Evolutionary conservation across 2,329 filamentous ascomycete genomes (phyloP), one percentile per base, ranked within the genome.

Genomic region (Neofusicoccum umdonicola): DNA sequence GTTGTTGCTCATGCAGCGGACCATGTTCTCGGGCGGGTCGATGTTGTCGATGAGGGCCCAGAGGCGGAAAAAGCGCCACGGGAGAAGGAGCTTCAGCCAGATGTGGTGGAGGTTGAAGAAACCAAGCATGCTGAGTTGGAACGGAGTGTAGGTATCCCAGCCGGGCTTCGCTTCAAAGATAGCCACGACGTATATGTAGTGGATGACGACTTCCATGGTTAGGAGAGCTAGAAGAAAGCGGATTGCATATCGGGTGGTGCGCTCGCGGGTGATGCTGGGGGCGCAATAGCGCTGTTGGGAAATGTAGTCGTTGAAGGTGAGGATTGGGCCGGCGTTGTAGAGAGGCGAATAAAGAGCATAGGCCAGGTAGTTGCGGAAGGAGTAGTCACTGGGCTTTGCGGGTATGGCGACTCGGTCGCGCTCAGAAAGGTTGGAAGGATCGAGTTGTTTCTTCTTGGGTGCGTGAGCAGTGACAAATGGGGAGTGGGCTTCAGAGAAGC

Each of bases 271-370:
- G 71, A 95, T 88, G 65, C 87, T 93, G 11, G 89, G 84, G 0
- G 91, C 79, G 12, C 84, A 85, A 78, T 94, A 90, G 69, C 91
- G 90, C 66, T 85, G 83, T 76, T 99, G 95, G 0, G 91, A 90
- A 67, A 98, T 89, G 81, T 95, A 99, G 81, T 99, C 96, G 78
- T 99, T 99, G 82, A 98, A 99, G 12, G 93, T 98, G 67, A 99
- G 76, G 72, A 99, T 97, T 0, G 95, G 95, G 0, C 95, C 95
- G 0, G 93, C 87, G 37, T 99, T 85, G 77, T 98, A 99, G 1
- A 99, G 85, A 0, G 95, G 95, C 1, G 93, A 92, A 74, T 99
- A 99, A 65, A 98, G 86, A 44, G 88, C 82, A 76, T 97, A 99
- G 50, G 91, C 93, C 51, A 97, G 75, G 77, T 96, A 98, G 78